Base-by-base conservation (phyloP, 495 filamentous ascomycete genomes). In the Delitschia confertaspora region DNA sequence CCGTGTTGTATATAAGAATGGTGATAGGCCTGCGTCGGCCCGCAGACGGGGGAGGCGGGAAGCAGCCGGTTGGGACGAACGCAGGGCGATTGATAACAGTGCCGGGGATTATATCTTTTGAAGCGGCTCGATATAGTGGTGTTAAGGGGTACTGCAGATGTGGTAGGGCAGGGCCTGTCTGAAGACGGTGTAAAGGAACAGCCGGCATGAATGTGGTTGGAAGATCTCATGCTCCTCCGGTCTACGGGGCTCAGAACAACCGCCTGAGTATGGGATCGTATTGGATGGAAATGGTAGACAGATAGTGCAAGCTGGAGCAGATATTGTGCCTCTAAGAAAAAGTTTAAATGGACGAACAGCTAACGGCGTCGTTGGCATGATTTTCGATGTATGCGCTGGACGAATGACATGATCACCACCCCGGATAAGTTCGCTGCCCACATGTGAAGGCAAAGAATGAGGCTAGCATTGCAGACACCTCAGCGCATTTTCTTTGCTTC, bases 21-120 rank as follows among this genome's bases (percentile, higher is more conserved):
- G 8, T 36, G 45, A 49, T 53, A 44, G 44, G 36, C 17, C n/a
- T 39, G 38, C 26, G 6, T 29, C 5, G 9, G n/a, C 38, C 13
- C 38, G 9, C 18, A 19, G n/a, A 30, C 47, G 46, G 31, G 20
- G 46, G 46, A 34, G 20, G 33, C 44, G 45, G 51, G 11, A 39
- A 10, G 5, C 3, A 20, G 45, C 42, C 51, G 42, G 32, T 50
- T 55, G 51, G 51, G 16, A 41, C 21, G 19, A 4, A 10, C 2
- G 9, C 4, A 20, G 20, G 2, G 39, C 16, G 2, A 13, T 35
- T 38, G 47, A 55, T 50, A 50, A 41, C 42, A 27, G 14, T 21
- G 32, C 34, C 7, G 46, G 40, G 34, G 40, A 49, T 49, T 32
- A 16, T 34, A 29, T n/a, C 18, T 33, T 23, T 33, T 21, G 2